Evolutionary conservation across 306 rosid species (phyloP), one percentile per base, ranked within the genome.

Genomic region (Quercus ilex): DNA sequence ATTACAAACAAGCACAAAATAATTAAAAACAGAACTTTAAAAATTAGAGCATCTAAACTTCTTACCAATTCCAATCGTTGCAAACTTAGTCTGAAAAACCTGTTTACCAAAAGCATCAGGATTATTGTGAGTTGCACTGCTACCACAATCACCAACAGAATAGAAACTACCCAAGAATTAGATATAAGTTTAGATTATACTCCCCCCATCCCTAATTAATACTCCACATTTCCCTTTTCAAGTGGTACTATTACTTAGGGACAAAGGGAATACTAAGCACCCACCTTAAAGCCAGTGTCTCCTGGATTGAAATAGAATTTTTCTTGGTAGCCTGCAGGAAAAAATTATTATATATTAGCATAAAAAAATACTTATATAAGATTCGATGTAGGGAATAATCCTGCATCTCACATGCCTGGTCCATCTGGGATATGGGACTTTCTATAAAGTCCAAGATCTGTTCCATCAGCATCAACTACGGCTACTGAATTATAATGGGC

Each of bases 351-450:
- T 64, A 67, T 26, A 15, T 38, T 43, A 72, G 5, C 19, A 60
- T 55, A 55, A 49, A 1, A 46, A 60, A 23, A 64, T 30, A 41
- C 63, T 60, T 49, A 55, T 43, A 77, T 68, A 43, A 21, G 14
- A 51, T 28, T 2, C 30, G 69, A 64, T 38, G 55, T 15, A 15
- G 43, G 33, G 62, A 57, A 63, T 30, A 75, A 46, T 59, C 58
- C 31, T 53, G 73, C 69, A 58, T 55, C 78, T 74, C 51, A 35
- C 81, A 81, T 81, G 90, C 99, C 98, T 51, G 99, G 94, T 84
- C 97, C 95, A 84, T 95, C 99, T 64, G 98, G 99, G 74, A 92
- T 95, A 86, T 95, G 98, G 57, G 99, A 90, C 86, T 95, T 95
- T 81, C 99, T 91, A 82, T 95, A 95, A 73, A 95, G 81, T 79